These are phyloP conservation scores for Chalaropsis ovoidea DNA, from an alignment of 2,329 filamentous ascomycete species.

Conservation along the genomic window DNA sequence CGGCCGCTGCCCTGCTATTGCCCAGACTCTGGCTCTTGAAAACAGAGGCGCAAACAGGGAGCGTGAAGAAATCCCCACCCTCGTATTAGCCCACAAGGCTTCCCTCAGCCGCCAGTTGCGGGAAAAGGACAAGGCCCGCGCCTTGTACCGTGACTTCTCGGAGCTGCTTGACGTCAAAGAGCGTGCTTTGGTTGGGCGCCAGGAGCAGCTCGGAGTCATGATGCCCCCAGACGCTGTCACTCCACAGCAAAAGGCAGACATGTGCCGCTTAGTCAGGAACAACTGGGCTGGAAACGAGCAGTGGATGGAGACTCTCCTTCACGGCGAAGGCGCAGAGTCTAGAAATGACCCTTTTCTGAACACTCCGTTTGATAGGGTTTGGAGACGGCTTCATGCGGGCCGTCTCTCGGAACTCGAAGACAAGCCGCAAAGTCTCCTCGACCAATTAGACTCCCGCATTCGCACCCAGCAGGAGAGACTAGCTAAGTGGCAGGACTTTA, in stretches of 20 bases:
- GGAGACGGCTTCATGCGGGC: conserved; percentile 54
- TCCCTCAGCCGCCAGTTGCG: conserved; percentile 52
- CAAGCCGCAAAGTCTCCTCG: conserved; percentile 45
- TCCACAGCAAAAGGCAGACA: conserved; percentile 37
- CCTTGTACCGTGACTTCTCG: conserved; percentile 53
- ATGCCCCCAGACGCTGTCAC: conserved; percentile 32
- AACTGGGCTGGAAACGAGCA: conserved; percentile 71
- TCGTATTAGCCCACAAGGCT: conserved; percentile 63
- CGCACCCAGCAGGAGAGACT: conserved; percentile 57
- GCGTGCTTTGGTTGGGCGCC: conserved; percentile 44
- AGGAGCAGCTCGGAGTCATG: conserved; percentile 37
- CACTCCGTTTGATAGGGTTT: conserved; percentile 59
- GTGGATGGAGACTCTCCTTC: conserved; percentile 61
- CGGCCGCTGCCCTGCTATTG: conserved; percentile 39
- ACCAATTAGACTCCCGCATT: conserved; percentile 61
- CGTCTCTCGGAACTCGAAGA: conserved; percentile 48
- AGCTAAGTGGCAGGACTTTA: conserved; percentile 63
- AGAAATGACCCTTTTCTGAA: conserved; percentile 54
- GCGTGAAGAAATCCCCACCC: conserved; percentile 47
- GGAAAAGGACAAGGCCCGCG: conserved; percentile 49
- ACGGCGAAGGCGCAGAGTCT: conserved; percentile 48
- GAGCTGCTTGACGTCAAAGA: conserved; percentile 55
- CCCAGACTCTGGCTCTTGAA: conserved; percentile 48
- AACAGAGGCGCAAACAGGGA: conserved; percentile 47
- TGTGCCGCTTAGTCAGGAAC: conserved; percentile 53